Percentiles rank a stretch among this genome's conserved stretches.
Evolutionary conservation across 768 basidiomycete genomes (phyloP).

Genomic region (Fomitopsis serialis): DNA sequence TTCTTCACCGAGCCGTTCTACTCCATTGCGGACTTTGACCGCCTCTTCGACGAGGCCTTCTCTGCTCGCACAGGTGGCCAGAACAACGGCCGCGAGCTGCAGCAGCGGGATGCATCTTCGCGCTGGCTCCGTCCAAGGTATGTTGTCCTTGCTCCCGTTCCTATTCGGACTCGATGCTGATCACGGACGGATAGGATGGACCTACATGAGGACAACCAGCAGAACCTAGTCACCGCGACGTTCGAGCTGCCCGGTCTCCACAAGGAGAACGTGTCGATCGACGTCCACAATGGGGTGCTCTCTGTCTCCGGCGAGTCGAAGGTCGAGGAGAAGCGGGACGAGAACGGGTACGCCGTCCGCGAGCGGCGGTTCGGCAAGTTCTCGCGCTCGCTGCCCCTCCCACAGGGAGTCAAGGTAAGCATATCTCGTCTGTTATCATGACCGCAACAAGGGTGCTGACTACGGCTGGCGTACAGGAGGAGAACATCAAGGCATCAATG

Average conservation of each 20-base stretch:
- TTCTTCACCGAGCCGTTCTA: constrained; percentile 38
- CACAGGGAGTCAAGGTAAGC: constrained; percentile 42
- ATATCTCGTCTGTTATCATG: neutral
- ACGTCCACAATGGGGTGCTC: constrained; percentile 41
- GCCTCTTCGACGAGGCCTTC: constrained; percentile 37
- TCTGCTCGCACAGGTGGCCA: constrained; percentile 10
- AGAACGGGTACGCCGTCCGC: constrained; percentile 34
- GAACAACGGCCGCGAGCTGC: constrained; percentile 3
- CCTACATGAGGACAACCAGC: constrained; percentile 37
- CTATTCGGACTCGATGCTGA: neutral
- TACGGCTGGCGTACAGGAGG: neutral
- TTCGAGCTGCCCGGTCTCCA: constrained; percentile 54
- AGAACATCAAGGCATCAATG: constrained; percentile 37
- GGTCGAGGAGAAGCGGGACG: constrained; percentile 25
- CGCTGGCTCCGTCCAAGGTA: constrained; percentile 14
- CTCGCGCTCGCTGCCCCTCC: constrained; percentile 41
- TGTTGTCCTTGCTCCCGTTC: neutral
- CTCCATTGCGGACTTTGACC: constrained; percentile 34
- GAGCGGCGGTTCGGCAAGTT: constrained; percentile 48
- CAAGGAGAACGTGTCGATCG: constrained; percentile 42
- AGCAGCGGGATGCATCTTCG: constrained; percentile 2
- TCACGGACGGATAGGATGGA: constrained; percentile 33
- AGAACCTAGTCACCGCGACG: constrained; percentile 41
- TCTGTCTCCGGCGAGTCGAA: constrained; percentile 41
- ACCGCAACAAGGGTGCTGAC: neutral